Percentiles rank a stretch among this genome's conserved stretches.
Evolutionary conservation across 2,329 filamentous ascomycete genomes (phyloP).

Genomic region (Penicillium sp.): DNA sequence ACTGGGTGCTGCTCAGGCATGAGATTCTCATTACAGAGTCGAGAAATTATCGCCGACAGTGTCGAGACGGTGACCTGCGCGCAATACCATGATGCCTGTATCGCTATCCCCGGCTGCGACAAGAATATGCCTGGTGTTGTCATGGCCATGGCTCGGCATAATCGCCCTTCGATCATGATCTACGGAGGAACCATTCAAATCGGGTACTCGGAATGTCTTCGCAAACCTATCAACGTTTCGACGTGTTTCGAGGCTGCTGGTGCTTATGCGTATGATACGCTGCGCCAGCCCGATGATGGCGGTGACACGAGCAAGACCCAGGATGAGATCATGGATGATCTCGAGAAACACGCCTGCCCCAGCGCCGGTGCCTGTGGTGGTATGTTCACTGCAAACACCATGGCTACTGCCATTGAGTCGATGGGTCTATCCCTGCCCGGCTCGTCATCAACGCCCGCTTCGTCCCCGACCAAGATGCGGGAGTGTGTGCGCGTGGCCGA

Average conservation of each 20-base stretch:
- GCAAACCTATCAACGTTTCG: constrained; percentile 77
- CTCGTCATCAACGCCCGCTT: constrained; percentile 75
- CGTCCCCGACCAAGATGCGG: constrained; percentile 74
- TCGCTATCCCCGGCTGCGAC: constrained; percentile 88
- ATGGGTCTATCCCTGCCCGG: constrained; percentile 79
- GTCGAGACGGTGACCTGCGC: constrained; percentile 91
- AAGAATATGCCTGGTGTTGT: constrained; percentile 96
- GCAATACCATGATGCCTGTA: constrained; percentile 87
- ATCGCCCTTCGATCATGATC: constrained; percentile 89
- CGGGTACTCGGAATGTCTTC: constrained; percentile 71
- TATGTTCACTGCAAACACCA: constrained; percentile 93
- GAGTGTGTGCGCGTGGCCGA: constrained; percentile 78
- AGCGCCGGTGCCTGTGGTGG: constrained; percentile 76
- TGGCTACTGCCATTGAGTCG: constrained; percentile 84
- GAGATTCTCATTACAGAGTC: constrained; percentile 84
- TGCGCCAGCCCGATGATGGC: constrained; percentile 62
- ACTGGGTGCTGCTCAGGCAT: constrained; percentile 74
- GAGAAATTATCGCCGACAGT: constrained; percentile 89
- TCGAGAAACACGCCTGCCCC: constrained; percentile 72
- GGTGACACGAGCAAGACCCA: constrained; percentile 60
- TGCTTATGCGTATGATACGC: constrained; percentile 69
- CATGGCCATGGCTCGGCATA: constrained; percentile 86
- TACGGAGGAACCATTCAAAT: constrained; percentile 89
- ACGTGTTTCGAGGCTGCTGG: constrained; percentile 85
- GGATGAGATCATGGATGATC: constrained; percentile 75